Evolutionary conservation across 768 basidiomycete genomes (phyloP).

Genomic region (Suillus discolor): DNA sequence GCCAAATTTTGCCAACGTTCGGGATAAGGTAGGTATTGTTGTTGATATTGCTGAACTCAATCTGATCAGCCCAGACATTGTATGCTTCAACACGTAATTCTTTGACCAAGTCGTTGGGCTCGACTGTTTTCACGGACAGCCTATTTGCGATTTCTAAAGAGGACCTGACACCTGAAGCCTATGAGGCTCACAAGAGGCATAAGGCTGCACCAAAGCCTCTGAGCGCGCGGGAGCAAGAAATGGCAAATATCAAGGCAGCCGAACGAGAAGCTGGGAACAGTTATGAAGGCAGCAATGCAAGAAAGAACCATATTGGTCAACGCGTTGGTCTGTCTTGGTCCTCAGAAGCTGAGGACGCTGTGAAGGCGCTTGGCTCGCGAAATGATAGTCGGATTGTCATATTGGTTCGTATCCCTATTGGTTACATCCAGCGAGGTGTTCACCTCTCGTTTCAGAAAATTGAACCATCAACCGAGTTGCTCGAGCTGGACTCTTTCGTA

Average conservation of each 20-base stretch:
- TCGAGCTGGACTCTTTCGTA: slow-evolving; percentile 46
- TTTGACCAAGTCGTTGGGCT: slow-evolving; percentile 73
- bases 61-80: slow-evolving; percentile 62
- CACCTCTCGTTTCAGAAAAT: slow-evolving; percentile 52
- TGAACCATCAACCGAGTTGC: slow-evolving; percentile 62
- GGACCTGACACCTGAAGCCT: slow-evolving; percentile 69
- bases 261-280: slow-evolving; percentile 60
- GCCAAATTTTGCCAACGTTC: slow-evolving; percentile 77
- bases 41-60: slow-evolving; percentile 11
- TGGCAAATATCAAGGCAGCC: slow-evolving; percentile 74
- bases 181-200: slow-evolving; percentile 73
- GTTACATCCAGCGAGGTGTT: slow-evolving; percentile 3
- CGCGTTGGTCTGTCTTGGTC: slow-evolving; percentile 71
- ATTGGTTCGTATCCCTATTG: slow-evolving; percentile 51
- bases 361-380: slow-evolving; percentile 55
- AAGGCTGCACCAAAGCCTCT: slow-evolving; percentile 79
- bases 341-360: slow-evolving; percentile 61
- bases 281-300: slow-evolving; percentile 61
- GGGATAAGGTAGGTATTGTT: slow-evolving; percentile 64
- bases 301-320: slow-evolving; percentile 58
- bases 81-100: slow-evolving; percentile 80
- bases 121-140: slow-evolving; percentile 67
- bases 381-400: slow-evolving; percentile 59
- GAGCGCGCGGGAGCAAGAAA: slow-evolving; percentile 79
- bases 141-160: slow-evolving; percentile 78